Evolutionary conservation across 2,329 filamentous ascomycete genomes (phyloP).

Genomic region (Parascedosporium putredinis): DNA sequence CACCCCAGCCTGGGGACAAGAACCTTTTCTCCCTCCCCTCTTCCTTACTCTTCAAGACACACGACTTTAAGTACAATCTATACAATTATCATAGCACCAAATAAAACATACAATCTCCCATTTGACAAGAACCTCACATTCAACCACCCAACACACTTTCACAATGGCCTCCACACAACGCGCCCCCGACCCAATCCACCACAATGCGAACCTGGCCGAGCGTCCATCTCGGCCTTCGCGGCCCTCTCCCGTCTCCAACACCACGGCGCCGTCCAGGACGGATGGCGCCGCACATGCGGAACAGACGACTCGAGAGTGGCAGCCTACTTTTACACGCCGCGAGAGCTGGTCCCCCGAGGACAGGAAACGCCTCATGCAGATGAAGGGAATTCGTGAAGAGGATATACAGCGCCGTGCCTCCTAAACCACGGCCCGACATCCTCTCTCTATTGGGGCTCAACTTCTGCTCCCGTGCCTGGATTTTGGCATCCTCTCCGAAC

Average conservation of each 20-base stretch:
- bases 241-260: neutral
- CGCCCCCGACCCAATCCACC: neutral
- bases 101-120: no score
- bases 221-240: neutral
- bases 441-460: neutral
- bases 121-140: no score
- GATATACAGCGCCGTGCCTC: constrained; percentile 13
- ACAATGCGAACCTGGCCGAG: neutral
- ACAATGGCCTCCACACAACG: neutral
- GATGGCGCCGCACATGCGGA: constrained; percentile 15
- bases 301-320: neutral
- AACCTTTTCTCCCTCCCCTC: no score
- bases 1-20: no score
- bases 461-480: no score
- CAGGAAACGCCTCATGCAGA: constrained; percentile 40
- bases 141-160: neutral
- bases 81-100: neutral
- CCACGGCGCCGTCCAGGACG: constrained; percentile 23
- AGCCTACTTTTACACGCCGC: constrained; percentile 23
- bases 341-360: constrained; percentile 45
- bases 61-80: no score
- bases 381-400: constrained; percentile 28
- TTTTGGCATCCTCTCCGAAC: no score
- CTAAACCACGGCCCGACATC: neutral
- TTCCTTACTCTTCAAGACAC: no score